These are phyloP conservation scores for Ophiocordyceps camponoti-saundersi DNA, from an alignment of 2,329 filamentous ascomycete species.

Conservation along the genomic window DNA sequence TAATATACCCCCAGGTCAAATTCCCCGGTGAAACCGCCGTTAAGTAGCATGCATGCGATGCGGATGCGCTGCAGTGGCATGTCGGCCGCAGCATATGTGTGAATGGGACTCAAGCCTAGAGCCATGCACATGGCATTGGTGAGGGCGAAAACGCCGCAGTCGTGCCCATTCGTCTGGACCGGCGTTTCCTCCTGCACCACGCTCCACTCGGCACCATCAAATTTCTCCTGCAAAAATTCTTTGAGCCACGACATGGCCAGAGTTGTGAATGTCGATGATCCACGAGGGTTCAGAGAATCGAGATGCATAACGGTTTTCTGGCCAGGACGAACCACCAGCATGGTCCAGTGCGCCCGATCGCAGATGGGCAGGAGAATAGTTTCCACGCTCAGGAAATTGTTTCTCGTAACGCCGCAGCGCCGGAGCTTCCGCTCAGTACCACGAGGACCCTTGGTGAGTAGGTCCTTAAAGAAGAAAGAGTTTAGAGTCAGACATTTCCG, in stretches of 20 bases:
- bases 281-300: conserved; percentile 40
- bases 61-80: conserved; percentile 42
- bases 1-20: conserved; percentile 25
- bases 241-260: conserved; percentile 37
- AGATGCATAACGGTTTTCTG: conserved; percentile 48
- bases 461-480: conserved; percentile 46
- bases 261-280: conserved; percentile 20
- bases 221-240: conserved; percentile 36
- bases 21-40: conserved; percentile 46
- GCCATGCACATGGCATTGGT: conserved; percentile 52
- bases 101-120: conserved; percentile 32
- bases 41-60: conserved; percentile 48
- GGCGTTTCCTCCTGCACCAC: conserved; percentile 31
- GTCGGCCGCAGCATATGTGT: conserved; percentile 30
- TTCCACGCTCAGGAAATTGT: conserved; percentile 47
- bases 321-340: conserved; percentile 48
- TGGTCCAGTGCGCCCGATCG: conserved; percentile 49
- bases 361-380: conserved; percentile 56
- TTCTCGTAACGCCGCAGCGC: conserved; percentile 36
- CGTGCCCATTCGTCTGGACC: conserved; percentile 47
- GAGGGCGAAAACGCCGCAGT: conserved; percentile 65
- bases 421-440: conserved; percentile 38
- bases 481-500: conserved; percentile 47
- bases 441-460: conserved; percentile 28
- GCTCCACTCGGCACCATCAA: conserved; percentile 41